These are phyloP conservation scores for Rhododendron mucronatum DNA, from an alignment of 148 eudicot species.

Conservation along the genomic window DNA sequence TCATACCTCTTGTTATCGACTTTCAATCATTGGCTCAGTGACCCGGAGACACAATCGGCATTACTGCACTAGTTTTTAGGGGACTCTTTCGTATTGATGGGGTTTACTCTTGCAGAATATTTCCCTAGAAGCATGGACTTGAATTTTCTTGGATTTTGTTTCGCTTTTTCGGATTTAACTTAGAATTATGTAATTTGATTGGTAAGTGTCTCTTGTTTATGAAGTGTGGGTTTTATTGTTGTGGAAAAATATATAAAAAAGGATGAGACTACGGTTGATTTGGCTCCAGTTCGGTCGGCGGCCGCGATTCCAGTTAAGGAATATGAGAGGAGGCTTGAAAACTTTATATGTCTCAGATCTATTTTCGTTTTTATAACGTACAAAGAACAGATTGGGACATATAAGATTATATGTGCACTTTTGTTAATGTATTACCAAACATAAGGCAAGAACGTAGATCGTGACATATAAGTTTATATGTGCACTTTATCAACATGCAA, in stretches of 20 bases:
- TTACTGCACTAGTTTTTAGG: background rate
- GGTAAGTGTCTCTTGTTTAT: background rate
- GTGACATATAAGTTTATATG: no score
- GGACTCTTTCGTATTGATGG: background rate
- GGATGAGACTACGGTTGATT: background rate
- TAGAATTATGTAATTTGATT: background rate
- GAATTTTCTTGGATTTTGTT: background rate
- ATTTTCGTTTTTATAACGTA: no score
- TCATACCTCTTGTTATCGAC: background rate
- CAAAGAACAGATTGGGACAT: no score
- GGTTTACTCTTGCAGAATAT: background rate
- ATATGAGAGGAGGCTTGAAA: conserved; percentile 49
- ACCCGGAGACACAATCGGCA: background rate
- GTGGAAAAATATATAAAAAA: background rate
- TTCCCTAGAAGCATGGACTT: background rate
- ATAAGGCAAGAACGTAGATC: no score
- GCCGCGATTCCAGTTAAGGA: conserved; percentile 14
- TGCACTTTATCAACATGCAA: no score
- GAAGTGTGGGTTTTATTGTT: background rate
- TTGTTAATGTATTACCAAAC: no score
- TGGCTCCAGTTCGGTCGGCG: conserved; percentile 11
- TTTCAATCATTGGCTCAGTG: background rate
- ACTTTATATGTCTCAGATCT: no score
- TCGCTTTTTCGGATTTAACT: background rate
- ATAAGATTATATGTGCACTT: no score